Evolutionary conservation across 78 protist genomes (phyloP), one percentile per base, ranked within the genome.

Genomic region (Tieghemostelium lacteum): DNA sequence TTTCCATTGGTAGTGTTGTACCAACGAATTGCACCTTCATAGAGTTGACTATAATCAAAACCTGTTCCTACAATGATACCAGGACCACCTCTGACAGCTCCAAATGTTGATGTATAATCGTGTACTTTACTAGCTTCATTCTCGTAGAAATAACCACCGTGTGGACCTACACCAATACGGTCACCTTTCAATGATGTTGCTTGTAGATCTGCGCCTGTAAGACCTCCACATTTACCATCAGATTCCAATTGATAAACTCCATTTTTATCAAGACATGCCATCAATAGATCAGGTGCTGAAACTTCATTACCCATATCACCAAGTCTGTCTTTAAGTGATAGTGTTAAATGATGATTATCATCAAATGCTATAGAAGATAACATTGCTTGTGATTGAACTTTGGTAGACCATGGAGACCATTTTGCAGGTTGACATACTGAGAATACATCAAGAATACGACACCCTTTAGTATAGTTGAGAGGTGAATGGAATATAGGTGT

Each of bases 21-120:
- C 87, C 87, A 77, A 65, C 75, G 73, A 31, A 77, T 22, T 8
- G 87, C 63, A 26, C 87, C 87, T 77, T 77, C 75, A 54, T 34
- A 77, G 24, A 50, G 37, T 17, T 65, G 67, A 69, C 52, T 49
- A 16, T 24, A 39, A 52, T 63, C 74, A 50, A 65, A 77, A 65
- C 87, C 87, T 36, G 87, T 77, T 26, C 75, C 26, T 37, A 65
- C 75, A 52, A 77, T 49, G 2, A 65, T 29, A 7, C 37, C 36
- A 17, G 57, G 75, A 52, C 87, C 87, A 65, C 49, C 87, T 58
- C 52, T 77, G 42, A 45, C 24, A 0, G 75, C 49, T 28, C 74
- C 87, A 37, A 77, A 77, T 3, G 75, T 36, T 8, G 64, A 20
- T n/a, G 71, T 36, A 42, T 77, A 77, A 58, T 77, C 87, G 19